These are phyloP conservation scores for Komagataella mondaviorum DNA, from an alignment of 805 yeast species.

Conservation along the genomic window DNA sequence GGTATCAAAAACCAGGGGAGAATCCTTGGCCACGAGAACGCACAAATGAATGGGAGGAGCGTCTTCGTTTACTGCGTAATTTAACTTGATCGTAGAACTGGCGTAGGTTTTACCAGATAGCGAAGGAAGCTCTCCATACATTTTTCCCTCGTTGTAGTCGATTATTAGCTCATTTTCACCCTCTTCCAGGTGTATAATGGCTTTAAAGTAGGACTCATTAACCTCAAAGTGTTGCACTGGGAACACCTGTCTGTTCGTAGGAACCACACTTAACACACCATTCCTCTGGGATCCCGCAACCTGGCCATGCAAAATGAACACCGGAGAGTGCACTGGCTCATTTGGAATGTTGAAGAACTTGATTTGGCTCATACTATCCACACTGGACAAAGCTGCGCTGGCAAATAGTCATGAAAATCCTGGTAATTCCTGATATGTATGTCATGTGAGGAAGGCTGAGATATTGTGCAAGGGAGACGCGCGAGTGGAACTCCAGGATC, in stretches of 20 bases:
- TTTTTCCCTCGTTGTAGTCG: slow-evolving; percentile 28
- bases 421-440: neutral
- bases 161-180: slow-evolving; percentile 51
- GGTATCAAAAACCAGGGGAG: slow-evolving; percentile 57
- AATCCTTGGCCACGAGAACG: slow-evolving; percentile 63
- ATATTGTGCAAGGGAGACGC: neutral
- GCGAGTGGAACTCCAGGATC: neutral
- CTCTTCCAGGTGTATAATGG: slow-evolving; percentile 52
- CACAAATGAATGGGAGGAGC: slow-evolving; percentile 78
- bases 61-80: slow-evolving; percentile 41
- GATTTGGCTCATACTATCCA: neutral
- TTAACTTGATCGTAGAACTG: slow-evolving; percentile 14
- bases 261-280: slow-evolving; percentile 30
- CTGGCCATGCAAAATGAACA: slow-evolving; percentile 34
- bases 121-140: slow-evolving; percentile 15
- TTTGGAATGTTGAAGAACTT: slow-evolving; percentile 1
- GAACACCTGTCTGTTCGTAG: slow-evolving; percentile 26
- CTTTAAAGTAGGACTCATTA: slow-evolving; percentile 60
- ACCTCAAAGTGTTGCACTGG: slow-evolving; percentile 68
- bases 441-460: neutral
- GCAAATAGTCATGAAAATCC: neutral
- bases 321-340: slow-evolving; percentile 26
- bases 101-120: slow-evolving; percentile 6
- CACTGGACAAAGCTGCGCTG: neutral
- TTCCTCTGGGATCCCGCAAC: slow-evolving; percentile 9